Evolutionary conservation across 2,329 filamentous ascomycete species (phyloP).

Genomic region (Diaporthe destruens): DNA sequence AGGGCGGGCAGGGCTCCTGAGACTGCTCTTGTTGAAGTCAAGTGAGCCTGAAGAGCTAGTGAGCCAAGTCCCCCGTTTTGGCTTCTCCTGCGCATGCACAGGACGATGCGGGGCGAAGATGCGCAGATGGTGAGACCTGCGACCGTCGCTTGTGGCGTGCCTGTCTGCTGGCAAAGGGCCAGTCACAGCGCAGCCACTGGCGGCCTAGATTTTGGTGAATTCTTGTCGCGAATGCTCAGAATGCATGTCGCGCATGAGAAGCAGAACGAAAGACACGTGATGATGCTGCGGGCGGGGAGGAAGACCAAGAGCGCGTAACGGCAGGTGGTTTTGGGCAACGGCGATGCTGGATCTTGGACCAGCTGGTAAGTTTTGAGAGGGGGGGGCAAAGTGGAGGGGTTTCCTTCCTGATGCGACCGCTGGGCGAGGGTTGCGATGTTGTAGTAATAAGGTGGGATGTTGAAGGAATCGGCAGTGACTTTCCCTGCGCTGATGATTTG

Average conservation of each 20-base stretch:
- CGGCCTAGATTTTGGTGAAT: too few species aligned
- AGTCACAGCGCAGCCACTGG: background rate
- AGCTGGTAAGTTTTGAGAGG: background rate
- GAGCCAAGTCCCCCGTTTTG: background rate
- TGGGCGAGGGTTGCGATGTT: background rate
- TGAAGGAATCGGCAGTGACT: background rate
- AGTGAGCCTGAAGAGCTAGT: background rate
- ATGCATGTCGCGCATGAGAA: background rate
- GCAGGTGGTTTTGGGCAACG: constrained; percentile 7
- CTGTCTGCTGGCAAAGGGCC: background rate
- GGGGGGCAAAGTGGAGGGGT: background rate
- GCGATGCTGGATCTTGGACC: background rate
- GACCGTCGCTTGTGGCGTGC: constrained; percentile 7
- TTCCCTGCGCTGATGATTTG: background rate
- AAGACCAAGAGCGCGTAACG: constrained; percentile 1
- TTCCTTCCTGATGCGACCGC: too few species aligned
- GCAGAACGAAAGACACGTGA: background rate
- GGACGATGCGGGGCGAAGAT: background rate
- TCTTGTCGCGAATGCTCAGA: background rate
- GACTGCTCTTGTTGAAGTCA: background rate
- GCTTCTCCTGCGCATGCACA: background rate
- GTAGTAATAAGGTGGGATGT: background rate
- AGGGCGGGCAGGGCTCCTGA: background rate
- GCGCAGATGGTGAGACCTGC: background rate
- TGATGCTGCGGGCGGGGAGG: background rate